Conservation (phyloP, 2,329 filamentous ascomycete species). For the Mollisiaceae sp. region DNA sequence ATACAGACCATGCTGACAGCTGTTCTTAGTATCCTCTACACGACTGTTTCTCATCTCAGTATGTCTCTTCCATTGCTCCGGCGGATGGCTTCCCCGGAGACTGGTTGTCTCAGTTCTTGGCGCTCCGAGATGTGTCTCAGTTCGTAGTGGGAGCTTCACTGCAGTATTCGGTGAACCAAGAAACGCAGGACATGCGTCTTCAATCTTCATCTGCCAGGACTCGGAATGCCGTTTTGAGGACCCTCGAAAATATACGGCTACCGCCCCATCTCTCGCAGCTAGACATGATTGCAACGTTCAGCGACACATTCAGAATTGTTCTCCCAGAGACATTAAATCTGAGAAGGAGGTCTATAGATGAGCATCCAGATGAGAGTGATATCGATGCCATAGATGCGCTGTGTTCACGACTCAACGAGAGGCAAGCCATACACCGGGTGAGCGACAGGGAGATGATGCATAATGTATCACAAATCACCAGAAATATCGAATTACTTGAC, state of each 20-base stretch:
- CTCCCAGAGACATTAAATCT: constrained; percentile 47
- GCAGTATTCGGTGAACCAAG: constrained; percentile 45
- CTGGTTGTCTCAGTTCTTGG: constrained; percentile 48
- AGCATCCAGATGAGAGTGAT: constrained; percentile 43
- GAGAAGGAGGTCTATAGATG: constrained; percentile 34
- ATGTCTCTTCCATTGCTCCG: constrained; percentile 45
- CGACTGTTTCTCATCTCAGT: constrained; percentile 44
- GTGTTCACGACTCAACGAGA: constrained; percentile 42
- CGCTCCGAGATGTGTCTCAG: constrained; percentile 47
- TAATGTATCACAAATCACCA: constrained; percentile 45
- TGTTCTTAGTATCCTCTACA: constrained; percentile 45
- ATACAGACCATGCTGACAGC: constrained; percentile 6
- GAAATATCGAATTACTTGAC: constrained; percentile 44
- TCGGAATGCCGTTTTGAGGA: constrained; percentile 46
- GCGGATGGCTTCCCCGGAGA: constrained; percentile 38
- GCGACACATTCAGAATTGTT: constrained; percentile 45
- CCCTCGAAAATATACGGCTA: constrained; percentile 45
- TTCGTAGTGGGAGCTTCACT: constrained; percentile 48
- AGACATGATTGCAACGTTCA: constrained; percentile 46
- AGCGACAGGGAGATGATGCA: constrained; percentile 47
- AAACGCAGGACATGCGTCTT: constrained; percentile 44
- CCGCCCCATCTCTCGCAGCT: constrained; percentile 44
- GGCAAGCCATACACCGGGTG: constrained; percentile 46
- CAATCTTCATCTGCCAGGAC: constrained; percentile 44
- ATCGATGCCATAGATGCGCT: constrained; percentile 47